Percentiles rank a stretch among this genome's conserved stretches.
phyloP scores from a whole-genome alignment of 768 basidiomycete species.

The Suillus decipiens region DNA sequence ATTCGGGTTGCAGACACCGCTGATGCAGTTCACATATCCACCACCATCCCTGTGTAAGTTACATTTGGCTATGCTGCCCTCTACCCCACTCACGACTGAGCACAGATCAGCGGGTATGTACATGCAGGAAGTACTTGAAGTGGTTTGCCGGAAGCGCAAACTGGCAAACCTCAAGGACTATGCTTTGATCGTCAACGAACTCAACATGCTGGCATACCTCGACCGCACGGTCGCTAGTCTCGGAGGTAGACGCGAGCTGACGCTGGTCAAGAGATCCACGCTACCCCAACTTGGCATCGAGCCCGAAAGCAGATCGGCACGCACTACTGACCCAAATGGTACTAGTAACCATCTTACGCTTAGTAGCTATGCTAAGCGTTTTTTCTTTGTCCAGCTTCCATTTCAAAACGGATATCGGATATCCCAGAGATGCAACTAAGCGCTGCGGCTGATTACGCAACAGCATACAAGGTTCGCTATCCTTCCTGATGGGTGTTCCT shows the following conservation, averaged over 20 bases:
- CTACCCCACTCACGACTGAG: neutral
- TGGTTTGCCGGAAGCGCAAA: slow-evolving; percentile 72
- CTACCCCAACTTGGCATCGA: slow-evolving; percentile 72
- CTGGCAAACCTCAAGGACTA: slow-evolving; percentile 76
- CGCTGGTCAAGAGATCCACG: slow-evolving; percentile 78
- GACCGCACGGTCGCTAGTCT: slow-evolving; percentile 97
- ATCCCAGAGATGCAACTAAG: slow-evolving; percentile 52
- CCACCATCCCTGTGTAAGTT: slow-evolving; percentile 90
- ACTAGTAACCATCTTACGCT: slow-evolving; percentile 6
- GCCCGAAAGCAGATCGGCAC: slow-evolving; percentile 60
- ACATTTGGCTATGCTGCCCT: neutral
- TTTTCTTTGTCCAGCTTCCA: slow-evolving; percentile 64
- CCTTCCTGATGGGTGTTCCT: neutral
- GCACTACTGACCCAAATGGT: slow-evolving; percentile 94
- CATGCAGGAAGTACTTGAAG: slow-evolving; percentile 92
- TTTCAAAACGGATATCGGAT: slow-evolving; percentile 88
- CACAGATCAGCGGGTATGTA: slow-evolving; percentile 88
- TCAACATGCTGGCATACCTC: slow-evolving; percentile 80
- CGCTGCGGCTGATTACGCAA: slow-evolving; percentile 73
- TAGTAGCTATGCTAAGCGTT: neutral
- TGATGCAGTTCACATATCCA: slow-evolving; percentile 83
- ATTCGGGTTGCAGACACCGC: slow-evolving; percentile 80
- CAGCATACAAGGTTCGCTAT: slow-evolving; percentile 77
- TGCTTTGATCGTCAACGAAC: slow-evolving; percentile 65
- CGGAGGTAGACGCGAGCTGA: slow-evolving; percentile 82